Base-by-base conservation (phyloP, 495 filamentous ascomycete species). In the Platismatia glauca region DNA sequence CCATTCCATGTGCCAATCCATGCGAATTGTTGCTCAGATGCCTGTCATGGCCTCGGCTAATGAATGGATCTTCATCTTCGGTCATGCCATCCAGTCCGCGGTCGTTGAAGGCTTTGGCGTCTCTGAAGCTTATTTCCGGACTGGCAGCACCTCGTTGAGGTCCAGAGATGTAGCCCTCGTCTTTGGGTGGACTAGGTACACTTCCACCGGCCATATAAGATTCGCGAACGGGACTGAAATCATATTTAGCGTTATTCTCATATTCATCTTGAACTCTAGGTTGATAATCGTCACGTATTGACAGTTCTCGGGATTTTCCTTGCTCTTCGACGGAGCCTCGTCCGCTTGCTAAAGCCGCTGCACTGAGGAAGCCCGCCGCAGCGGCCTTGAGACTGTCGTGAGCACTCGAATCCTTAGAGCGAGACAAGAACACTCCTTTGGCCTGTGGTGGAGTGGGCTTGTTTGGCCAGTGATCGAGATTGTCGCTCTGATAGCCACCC, bases 81-180 rank as follows among this genome's bases (percentile, higher is more conserved):
- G 85, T 79, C 24, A 81, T 78, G 31, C 74, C 78, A 38, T 80
- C 81, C 61, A 84, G 69, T 44, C 79, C 81, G 56, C 80, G 76
- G 58, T 81, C 78, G 64, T 84, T 79, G 16, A 81, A 72, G 46
- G 84, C 78, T 38, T 78, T 81, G 35, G 88, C 75, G 20, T 82
- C 84, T 61, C 86, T 87, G 59, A 73, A 78, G 33, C 79, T 81
- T 46, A 74, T 74, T 46, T 86, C 84, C 3, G 89, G 89, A 20
- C 84, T 87, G 41, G 74, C 71, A 37, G 76, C 72, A 60, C 78
- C 81, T 4, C 83, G 84, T 72, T 89, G 86, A 27, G 87, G 87
- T 62, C 89, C 89, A 20, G 92, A 95, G 56, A 91, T 89, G 71
- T 96, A 96, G 16, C 93, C 93, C 76, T 97, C 92, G 69, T 96